phyloP scores from a whole-genome alignment of 164 flowering plant genomes.

The Cinnamomum chago region DNA sequence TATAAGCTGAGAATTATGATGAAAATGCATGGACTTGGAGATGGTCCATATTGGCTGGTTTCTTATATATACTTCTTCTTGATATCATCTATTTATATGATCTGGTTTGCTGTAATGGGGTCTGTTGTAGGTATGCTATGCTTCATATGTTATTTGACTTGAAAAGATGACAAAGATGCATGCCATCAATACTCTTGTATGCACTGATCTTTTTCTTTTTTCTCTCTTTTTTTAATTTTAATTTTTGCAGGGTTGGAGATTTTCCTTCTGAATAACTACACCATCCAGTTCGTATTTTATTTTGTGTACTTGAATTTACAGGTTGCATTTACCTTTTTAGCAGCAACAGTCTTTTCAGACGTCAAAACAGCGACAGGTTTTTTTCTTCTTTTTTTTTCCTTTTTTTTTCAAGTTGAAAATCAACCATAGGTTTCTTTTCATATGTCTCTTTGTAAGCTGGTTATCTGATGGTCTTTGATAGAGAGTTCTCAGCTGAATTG shows the following conservation, averaged over 20 bases:
- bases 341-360: constrained; percentile 41
- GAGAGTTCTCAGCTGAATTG: too few species aligned
- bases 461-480: not conserved
- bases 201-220: not conserved
- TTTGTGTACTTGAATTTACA: constrained; percentile 52
- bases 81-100: constrained; percentile 25
- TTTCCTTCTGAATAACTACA: constrained; percentile 51
- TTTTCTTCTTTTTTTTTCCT: not conserved
- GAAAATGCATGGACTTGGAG: constrained; percentile 49
- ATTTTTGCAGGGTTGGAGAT: constrained; percentile 55
- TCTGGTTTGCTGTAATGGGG: constrained; percentile 28
- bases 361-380: constrained; percentile 56
- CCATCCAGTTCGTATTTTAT: constrained; percentile 52
- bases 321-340: constrained; percentile 50
- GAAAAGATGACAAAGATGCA: not conserved
- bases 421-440: too few species aligned
- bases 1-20: constrained; percentile 35
- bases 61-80: constrained; percentile 27
- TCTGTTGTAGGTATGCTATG: constrained; percentile 23
- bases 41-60: constrained; percentile 37
- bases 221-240: constrained; percentile 2
- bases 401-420: too few species aligned
- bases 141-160: not conserved
- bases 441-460: not conserved
- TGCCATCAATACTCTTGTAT: not conserved